Evolutionary conservation across 805 yeast genomes (phyloP).

Genomic region (Pichia membranifaciens): DNA sequence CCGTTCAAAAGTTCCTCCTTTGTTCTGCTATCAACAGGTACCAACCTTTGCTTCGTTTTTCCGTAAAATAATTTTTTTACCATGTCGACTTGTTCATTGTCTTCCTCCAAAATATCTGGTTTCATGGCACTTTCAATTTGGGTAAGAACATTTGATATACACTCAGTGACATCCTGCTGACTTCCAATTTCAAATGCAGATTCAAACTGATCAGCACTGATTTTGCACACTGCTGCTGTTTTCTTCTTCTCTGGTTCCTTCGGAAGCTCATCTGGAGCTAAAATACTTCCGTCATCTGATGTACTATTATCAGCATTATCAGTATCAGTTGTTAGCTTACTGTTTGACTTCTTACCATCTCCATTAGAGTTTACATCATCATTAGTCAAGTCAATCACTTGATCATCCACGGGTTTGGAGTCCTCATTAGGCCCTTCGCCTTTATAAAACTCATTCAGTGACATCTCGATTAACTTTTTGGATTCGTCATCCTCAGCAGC

Average conservation of each 20-base stretch:
- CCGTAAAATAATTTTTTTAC: constrained; percentile 82
- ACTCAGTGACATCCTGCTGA: constrained; percentile 97
- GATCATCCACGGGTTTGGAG: too few species aligned
- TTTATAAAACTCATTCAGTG: neutral
- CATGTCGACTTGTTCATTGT: constrained; percentile 78
- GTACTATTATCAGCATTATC: constrained; percentile 2
- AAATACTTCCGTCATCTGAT: constrained; percentile 5
- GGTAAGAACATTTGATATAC: constrained; percentile 87
- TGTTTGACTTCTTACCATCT: neutral
- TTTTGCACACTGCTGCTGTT: constrained; percentile 31
- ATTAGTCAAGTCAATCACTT: too few species aligned
- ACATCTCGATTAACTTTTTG: neutral
- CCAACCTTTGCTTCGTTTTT: constrained; percentile 69
- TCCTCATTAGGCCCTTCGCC: neutral
- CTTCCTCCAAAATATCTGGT: constrained; percentile 58
- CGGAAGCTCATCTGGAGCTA: neutral
- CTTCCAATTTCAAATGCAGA: constrained; percentile 75
- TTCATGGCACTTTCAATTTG: constrained; percentile 85
- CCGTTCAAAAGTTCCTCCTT: constrained; percentile 24
- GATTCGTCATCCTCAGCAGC: constrained; percentile 5
- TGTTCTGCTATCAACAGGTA: constrained; percentile 37
- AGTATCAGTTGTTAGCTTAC: neutral
- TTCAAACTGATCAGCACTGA: constrained; percentile 60
- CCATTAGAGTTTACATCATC: neutral
- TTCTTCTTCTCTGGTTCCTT: constrained; percentile 10